Percentiles rank a stretch among this genome's conserved stretches.
phyloP scores from a whole-genome alignment of 768 basidiomycete species.

The Psilocybe cyanescens region DNA sequence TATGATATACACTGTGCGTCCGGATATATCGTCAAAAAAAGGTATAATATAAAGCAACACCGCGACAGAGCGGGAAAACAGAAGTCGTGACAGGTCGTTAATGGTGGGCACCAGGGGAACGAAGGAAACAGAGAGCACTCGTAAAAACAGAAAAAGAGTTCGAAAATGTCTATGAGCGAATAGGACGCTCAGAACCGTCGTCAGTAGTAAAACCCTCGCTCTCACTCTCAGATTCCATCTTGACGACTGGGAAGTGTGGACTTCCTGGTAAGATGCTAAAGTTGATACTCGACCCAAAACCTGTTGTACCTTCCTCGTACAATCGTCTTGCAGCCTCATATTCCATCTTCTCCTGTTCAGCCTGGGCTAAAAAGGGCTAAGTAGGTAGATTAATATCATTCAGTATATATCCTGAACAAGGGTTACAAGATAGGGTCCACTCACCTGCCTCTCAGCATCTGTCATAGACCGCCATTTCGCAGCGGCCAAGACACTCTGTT shows the following conservation, averaged over 20 bases:
- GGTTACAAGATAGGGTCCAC: conserved; percentile 23
- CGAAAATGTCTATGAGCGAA: conserved; percentile 24
- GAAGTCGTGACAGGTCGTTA: conserved; percentile 38
- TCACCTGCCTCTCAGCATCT: conserved; percentile 90
- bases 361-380: conserved; percentile 91
- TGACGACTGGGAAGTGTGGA: conserved; percentile 63
- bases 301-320: conserved; percentile 84
- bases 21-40: conserved; percentile 22
- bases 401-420: neutral
- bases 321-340: conserved; percentile 85
- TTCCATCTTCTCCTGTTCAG: conserved; percentile 94
- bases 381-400: conserved; percentile 18
- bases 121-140: conserved; percentile 6
- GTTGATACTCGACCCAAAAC: conserved; percentile 74
- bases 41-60: conserved; percentile 32
- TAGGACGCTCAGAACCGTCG: conserved; percentile 40
- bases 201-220: conserved; percentile 65
- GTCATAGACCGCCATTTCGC: conserved; percentile 93
- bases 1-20: conserved; percentile 24
- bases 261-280: conserved; percentile 80
- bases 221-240: conserved; percentile 70
- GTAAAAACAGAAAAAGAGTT: conserved; percentile 16
- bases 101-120: conserved; percentile 16
- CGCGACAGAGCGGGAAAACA: conserved; percentile 4
- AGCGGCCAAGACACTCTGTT: conserved; percentile 92